Conservation (phyloP, 192 early-diverging fungal genomes). For the Allomyces javanicus region DNA sequence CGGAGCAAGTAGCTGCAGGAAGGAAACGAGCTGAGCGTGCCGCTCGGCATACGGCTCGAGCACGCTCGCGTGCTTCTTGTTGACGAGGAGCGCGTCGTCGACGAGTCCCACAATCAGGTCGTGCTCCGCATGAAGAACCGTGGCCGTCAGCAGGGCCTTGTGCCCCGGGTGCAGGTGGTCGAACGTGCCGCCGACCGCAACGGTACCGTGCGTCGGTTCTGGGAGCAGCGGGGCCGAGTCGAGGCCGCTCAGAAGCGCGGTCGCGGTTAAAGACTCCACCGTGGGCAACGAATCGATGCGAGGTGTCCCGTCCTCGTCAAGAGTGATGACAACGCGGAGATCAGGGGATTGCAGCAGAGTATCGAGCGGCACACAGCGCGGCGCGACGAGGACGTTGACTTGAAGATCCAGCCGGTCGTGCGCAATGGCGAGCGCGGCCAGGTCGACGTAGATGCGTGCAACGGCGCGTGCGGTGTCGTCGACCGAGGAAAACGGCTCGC, state of each 20-base stretch:
- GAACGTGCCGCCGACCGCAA: slow-evolving; percentile 83
- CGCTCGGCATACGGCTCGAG: slow-evolving; percentile 48
- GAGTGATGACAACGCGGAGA: background rate
- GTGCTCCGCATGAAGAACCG: slow-evolving; percentile 15
- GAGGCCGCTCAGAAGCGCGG: too few species aligned
- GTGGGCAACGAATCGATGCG: background rate
- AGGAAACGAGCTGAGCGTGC: slow-evolving; percentile 32
- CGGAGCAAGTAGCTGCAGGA: slow-evolving; percentile 29
- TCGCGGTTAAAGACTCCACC: too few species aligned
- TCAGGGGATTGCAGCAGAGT: background rate
- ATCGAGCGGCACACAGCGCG: background rate
- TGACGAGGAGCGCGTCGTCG: slow-evolving; percentile 40
- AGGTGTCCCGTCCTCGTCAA: background rate
- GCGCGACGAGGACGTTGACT: background rate
- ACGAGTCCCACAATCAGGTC: slow-evolving; percentile 6
- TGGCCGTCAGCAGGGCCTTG: slow-evolving; percentile 73
- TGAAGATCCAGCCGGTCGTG: background rate
- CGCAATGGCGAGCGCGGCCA: background rate
- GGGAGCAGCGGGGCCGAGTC: background rate
- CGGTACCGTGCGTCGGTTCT: slow-evolving; percentile 8
- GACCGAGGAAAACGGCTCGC: too few species aligned
- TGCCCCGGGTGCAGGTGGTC: slow-evolving; percentile 92
- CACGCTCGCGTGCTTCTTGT: slow-evolving; percentile 45
- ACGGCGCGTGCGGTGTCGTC: background rate
- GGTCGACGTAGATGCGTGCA: background rate